A percentile compares a stretch with the other conserved stretches of the same genome.
Evolutionary conservation across 192 early-diverging fungal genomes (phyloP).

Genomic region (Cetraspora pellucida): DNA sequence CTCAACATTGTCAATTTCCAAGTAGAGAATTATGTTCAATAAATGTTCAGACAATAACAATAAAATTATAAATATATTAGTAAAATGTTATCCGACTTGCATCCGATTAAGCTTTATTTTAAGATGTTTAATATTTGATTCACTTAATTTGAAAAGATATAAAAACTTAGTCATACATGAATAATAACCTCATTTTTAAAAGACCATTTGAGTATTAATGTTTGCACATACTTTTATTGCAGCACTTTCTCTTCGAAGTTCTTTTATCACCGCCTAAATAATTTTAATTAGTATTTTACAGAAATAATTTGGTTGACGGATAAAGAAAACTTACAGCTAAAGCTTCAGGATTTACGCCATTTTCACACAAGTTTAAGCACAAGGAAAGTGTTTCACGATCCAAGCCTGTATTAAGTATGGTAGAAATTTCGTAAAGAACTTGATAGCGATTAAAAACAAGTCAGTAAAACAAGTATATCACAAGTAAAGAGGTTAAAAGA

Average conservation of each 20-base stretch:
- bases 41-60: no score
- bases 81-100: no score
- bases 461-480: neutral
- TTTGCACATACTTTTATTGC: constrained; percentile 32
- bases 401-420: constrained; percentile 71
- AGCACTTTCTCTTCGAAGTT: constrained; percentile 46
- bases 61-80: no score
- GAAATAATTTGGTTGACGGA: neutral
- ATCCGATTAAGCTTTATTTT: no score
- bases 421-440: constrained; percentile 72
- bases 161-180: neutral
- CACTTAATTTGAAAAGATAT: no score
- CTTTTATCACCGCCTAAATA: constrained; percentile 49
- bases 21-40: no score
- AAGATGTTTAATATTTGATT: no score
- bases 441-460: neutral
- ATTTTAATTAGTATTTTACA: neutral
- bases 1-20: no score
- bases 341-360: constrained; percentile 83
- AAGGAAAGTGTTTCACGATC: constrained; percentile 71
- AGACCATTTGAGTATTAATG: neutral
- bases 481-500: neutral
- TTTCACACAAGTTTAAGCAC: constrained; percentile 77
- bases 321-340: constrained; percentile 49
- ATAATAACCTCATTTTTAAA: neutral